A percentile compares a stretch with the other conserved stretches of the same genome.
Evolutionary conservation across 139 green algal species (phyloP).

Genomic region (Chlamydomonas sp.): DNA sequence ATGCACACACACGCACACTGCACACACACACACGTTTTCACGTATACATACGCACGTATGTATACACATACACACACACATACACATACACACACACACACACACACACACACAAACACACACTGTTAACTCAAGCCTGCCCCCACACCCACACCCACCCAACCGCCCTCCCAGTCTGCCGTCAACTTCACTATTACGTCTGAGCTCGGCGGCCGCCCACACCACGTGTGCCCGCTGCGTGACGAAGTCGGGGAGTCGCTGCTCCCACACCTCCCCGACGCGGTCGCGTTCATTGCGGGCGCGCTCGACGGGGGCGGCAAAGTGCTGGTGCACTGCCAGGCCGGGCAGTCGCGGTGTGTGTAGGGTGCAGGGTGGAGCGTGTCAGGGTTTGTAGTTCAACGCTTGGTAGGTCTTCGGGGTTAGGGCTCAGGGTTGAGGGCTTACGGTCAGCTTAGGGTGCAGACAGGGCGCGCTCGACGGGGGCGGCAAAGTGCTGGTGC

Average conservation of each 20-base stretch:
- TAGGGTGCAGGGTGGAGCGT: too few species aligned
- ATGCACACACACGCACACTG: too few species aligned
- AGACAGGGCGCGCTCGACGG: slow-evolving; percentile 19
- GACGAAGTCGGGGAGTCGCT: slow-evolving; percentile 40
- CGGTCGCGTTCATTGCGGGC: slow-evolving; percentile 24
- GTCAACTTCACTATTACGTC: slow-evolving; percentile 17
- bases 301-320: slow-evolving; percentile 18
- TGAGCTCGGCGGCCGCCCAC: slow-evolving; percentile 14
- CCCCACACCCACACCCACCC: neutral
- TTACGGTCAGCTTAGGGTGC: too few species aligned
- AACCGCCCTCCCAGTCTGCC: slow-evolving; percentile 11
- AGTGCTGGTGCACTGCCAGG: slow-evolving; percentile 59
- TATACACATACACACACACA: too few species aligned
- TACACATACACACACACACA: neutral
- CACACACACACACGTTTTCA: too few species aligned
- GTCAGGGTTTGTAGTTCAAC: too few species aligned
- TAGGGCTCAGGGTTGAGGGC: too few species aligned
- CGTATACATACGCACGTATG: too few species aligned
- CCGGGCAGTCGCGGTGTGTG: slow-evolving; percentile 27
- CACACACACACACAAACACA: too few species aligned
- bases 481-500: slow-evolving; percentile 43
- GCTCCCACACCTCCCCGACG: slow-evolving; percentile 33
- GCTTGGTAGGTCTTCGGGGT: too few species aligned
- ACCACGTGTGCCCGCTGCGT: slow-evolving; percentile 24
- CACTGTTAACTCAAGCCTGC: too few species aligned